Base-by-base conservation (phyloP, 2,329 filamentous ascomycete genomes). In the Pestalotiopsis sp. region DNA sequence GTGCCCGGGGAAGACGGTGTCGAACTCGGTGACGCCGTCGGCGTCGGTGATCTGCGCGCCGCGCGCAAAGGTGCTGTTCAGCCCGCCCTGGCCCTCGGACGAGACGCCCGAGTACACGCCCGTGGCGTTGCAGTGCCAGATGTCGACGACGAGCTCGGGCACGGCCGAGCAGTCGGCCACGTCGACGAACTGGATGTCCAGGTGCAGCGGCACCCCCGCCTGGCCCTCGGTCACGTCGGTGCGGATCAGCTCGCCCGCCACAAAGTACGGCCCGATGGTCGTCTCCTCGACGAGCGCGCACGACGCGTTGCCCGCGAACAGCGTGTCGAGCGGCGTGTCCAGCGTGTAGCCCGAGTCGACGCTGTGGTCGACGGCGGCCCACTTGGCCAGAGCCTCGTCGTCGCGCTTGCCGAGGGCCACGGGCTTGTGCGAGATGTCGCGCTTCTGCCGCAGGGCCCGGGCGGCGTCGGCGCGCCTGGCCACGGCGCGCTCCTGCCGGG, bases 1-100 rank as follows among this genome's bases (percentile, higher is more conserved):
- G 73, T 84, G 81, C 14, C 83, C 81, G 14, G 81, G 82, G 75
- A 83, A 83, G 61, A 83, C 70, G 12, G 81, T 79, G 12, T 79
- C 77, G 73, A 84, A 83, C 66, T 80, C 76, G 3, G 76, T 81
- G 3, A 83, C 79, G 27, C 83, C 83, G 66, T 84, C 80, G 0
- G 69, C 67, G 67, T 82, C 76, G 25, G 81, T 83, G 49, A 76
- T 71, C 67, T 82, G 80, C 57, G 84, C 72, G 17, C 82, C 83
- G 39, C 83, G 81, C 5, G 79, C 76, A 71, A 78, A 82, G 12
- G 81, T 84, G 23, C 74, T 75, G 72, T 84, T 72, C n/a, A 82
- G 71, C 72, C 81, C 82, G 73, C 84, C 83, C 64, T 81, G 79
- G 64, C 67, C 72, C 14, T 80, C 78, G 2, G 78, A 72, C 36